Evolutionary conservation across 2,329 filamentous ascomycete species (phyloP).

Genomic region (Sphaerulina musiva): DNA sequence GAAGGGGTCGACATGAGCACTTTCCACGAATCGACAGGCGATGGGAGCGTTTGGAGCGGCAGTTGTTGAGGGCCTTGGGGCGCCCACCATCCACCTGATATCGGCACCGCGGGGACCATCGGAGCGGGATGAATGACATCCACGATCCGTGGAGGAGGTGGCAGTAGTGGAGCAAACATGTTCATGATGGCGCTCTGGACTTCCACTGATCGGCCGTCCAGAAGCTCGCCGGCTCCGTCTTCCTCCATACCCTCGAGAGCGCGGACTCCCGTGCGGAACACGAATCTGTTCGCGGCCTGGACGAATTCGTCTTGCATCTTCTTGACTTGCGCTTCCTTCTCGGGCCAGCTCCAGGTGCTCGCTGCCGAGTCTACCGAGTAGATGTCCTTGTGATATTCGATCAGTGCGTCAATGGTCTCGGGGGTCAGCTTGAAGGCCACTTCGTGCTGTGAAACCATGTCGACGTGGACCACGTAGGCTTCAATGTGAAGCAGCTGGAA

Average conservation of each 20-base stretch:
- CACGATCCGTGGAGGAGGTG: conserved; percentile 81
- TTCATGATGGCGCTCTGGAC: conserved; percentile 81
- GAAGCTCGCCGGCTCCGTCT: conserved; percentile 87
- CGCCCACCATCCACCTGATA: conserved; percentile 72
- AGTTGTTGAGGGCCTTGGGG: conserved; percentile 46
- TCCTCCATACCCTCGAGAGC: conserved; percentile 94
- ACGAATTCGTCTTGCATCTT: conserved; percentile 96
- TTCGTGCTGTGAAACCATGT: conserved; percentile 96
- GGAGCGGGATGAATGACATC: conserved; percentile 83
- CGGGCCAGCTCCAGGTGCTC: conserved; percentile 87
- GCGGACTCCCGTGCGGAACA: conserved; percentile 80
- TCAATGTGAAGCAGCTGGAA: conserved; percentile 90
- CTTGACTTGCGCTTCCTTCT: conserved; percentile 94
- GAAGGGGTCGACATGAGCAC: conserved; percentile 84
- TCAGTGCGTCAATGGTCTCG: conserved; percentile 86
- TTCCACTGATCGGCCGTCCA: conserved; percentile 85
- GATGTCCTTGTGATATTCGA: conserved; percentile 94
- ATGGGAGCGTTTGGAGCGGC: conserved; percentile 57
- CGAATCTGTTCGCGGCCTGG: conserved; percentile 94
- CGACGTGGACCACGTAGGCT: conserved; percentile 96
- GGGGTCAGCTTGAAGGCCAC: conserved; percentile 95
- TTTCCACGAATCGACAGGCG: conserved; percentile 79
- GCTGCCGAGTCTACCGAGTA: conserved; percentile 86
- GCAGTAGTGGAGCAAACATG: conserved; percentile 76
- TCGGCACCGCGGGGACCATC: conserved; percentile 68